Evolutionary conservation across 2,329 filamentous ascomycete species (phyloP).

Genomic region (Cladosporium sp.): DNA sequence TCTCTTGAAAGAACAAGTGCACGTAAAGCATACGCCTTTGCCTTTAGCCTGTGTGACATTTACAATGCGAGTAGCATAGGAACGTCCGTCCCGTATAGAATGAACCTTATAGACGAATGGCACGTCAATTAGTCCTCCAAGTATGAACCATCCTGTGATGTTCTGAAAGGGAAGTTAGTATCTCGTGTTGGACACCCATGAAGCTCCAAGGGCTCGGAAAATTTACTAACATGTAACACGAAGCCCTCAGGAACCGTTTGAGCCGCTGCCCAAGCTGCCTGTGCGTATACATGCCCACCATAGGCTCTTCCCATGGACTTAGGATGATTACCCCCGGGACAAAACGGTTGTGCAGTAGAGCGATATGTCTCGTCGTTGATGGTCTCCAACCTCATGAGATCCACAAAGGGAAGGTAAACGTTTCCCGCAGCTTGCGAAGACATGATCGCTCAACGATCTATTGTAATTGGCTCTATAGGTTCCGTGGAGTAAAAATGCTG

Average conservation of each 20-base stretch:
- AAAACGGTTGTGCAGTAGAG: constrained; percentile 39
- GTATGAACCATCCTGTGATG: constrained; percentile 51
- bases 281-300: constrained; percentile 55
- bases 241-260: constrained; percentile 50
- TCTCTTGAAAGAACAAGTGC: constrained; percentile 50
- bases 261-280: constrained; percentile 53
- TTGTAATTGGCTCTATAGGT: too few relatives aligned
- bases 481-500: too few relatives aligned
- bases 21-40: constrained; percentile 49
- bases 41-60: constrained; percentile 46
- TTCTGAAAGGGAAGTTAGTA: constrained; percentile 33
- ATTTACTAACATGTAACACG: constrained; percentile 46
- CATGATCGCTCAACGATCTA: not conserved
- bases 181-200: too few relatives aligned
- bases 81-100: constrained; percentile 47
- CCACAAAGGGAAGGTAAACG: constrained; percentile 35
- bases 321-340: constrained; percentile 34
- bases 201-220: too few relatives aligned
- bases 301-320: constrained; percentile 40
- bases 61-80: constrained; percentile 50
- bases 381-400: constrained; percentile 39
- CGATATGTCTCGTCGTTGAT: constrained; percentile 38
- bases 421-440: constrained; percentile 23
- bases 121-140: constrained; percentile 42
- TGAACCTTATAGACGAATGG: constrained; percentile 51